phyloP scores from a whole-genome alignment of 108 stramenopile species.

The Cyclotella choctawhatcheeana region DNA sequence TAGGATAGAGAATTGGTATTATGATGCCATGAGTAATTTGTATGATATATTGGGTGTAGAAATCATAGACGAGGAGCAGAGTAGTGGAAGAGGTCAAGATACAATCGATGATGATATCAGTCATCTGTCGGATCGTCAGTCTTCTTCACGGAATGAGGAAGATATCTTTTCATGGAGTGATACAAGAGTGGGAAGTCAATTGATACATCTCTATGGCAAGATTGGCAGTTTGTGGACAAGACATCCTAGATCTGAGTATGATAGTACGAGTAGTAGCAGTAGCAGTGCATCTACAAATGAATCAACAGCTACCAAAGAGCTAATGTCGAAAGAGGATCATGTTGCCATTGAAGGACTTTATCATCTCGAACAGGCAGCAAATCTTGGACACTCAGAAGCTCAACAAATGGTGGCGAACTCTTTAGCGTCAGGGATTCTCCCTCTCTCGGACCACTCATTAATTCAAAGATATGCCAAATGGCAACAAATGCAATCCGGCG shows the following conservation, averaged over 20 bases:
- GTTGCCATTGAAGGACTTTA: slow-evolving; percentile 43
- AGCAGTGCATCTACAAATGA: no score
- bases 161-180: slow-evolving; percentile 48
- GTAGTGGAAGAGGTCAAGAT: background rate
- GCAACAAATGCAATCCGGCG: slow-evolving; percentile 8
- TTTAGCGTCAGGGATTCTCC: slow-evolving; percentile 76
- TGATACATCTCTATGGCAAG: slow-evolving; percentile 30
- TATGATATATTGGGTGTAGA: slow-evolving; percentile 26
- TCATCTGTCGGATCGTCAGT: background rate
- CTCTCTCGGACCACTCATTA: slow-evolving; percentile 56
- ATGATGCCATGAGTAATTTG: slow-evolving; percentile 14
- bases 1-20: slow-evolving; percentile 7
- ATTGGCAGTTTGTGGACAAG: slow-evolving; percentile 31
- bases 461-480: slow-evolving; percentile 41
- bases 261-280: no score
- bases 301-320: no score
- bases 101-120: background rate
- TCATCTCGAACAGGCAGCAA: slow-evolving; percentile 70
- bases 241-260: background rate
- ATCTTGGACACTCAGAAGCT: slow-evolving; percentile 77
- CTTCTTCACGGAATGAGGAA: slow-evolving; percentile 15
- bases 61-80: slow-evolving; percentile 14
- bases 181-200: slow-evolving; percentile 32
- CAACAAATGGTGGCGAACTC: slow-evolving; percentile 77
- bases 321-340: slow-evolving; percentile 36